These are phyloP conservation scores for Nitzschia putrida DNA, from an alignment of 108 stramenopile genomes.

Conservation along the genomic window DNA sequence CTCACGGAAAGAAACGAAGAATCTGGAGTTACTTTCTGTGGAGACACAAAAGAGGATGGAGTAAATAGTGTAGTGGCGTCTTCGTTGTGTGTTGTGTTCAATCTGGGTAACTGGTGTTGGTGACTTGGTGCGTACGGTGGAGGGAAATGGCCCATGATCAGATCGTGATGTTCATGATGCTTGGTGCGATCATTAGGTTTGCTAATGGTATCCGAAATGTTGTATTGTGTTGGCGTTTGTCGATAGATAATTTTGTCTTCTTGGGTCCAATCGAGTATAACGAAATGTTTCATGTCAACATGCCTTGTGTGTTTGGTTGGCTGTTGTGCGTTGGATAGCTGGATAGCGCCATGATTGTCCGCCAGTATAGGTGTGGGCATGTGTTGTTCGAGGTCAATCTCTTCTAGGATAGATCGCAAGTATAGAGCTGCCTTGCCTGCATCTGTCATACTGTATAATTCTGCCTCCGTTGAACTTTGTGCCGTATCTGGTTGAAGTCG, in stretches of 20 bases:
- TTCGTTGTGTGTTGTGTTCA: no score
- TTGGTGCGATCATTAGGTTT: slow-evolving; percentile 15
- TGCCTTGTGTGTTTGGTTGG: no score
- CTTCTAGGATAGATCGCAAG: slow-evolving; percentile 25
- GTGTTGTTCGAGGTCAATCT: neutral
- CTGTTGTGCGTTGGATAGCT: slow-evolving; percentile 30
- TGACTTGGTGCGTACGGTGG: slow-evolving; percentile 7
- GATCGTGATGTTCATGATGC: neutral
- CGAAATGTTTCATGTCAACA: no score
- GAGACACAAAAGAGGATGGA: no score
- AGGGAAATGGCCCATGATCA: neutral
- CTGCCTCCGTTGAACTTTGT: slow-evolving; percentile 28
- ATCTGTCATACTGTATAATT: slow-evolving; percentile 24
- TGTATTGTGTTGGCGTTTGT: slow-evolving; percentile 4
- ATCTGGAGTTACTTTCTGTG: no score
- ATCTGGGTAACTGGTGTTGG: no score
- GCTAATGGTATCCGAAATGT: slow-evolving; percentile 11
- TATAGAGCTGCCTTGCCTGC: slow-evolving; percentile 33
- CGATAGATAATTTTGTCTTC: neutral
- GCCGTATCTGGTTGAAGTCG: slow-evolving; percentile 31
- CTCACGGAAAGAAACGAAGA: no score
- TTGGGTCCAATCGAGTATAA: slow-evolving; percentile 24
- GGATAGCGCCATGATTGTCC: slow-evolving; percentile 35
- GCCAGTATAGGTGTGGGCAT: slow-evolving; percentile 23
- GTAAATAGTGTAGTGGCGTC: no score